Base-by-base conservation (phyloP, 768 basidiomycete species). In the Hortiboletus campestris region DNA sequence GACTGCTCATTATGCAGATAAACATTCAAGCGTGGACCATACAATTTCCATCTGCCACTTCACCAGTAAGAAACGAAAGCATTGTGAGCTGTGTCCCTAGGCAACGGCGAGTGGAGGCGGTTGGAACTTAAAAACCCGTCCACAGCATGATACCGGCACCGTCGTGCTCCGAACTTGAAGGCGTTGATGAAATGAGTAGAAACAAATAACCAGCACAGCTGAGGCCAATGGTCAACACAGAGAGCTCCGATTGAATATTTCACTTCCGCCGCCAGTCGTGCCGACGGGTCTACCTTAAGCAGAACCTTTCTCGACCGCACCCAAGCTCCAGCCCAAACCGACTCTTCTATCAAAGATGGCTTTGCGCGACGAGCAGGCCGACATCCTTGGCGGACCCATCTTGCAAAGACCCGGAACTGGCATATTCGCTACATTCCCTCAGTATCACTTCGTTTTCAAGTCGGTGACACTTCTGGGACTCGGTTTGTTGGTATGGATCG, bases 31-130 rank as follows among this genome's bases (percentile, higher is more conserved):
- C 78, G 87, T 89, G 87, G 87, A 89, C 82, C 81, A 78, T 73
- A 82, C 73, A 70, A 53, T 36, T 43, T 62, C 46, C n/a, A 60
- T 89, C 80, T 89, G 77, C 88, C 88, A 89, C 85, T 49, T 70
- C 76, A 76, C 86, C 77, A 83, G 86, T 87, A 84, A 84, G 86
- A 72, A 80, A 88, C 87, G 85, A 89, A 80, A 82, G 88, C 86
- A 86, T 63, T 57, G 72, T 68, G 61, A 67, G 84, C 88, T 78
- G 72, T 89, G 87, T 87, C 76, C 81, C 88, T 81, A 86, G 88
- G 86, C 86, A 80, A 75, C 70, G 75, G 84, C 75, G 76, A 76
- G 85, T 88, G 87, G 87, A n/a, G 9, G 17, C 9, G 3, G 4
- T 47, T 38, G 11, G 6, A 22, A 36, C 41, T 39, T 42, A 31